Percentiles rank a stretch among this genome's conserved stretches.
Evolutionary conservation across 257 asterid species (phyloP).

Genomic region (Capsicum rhomboideum): DNA sequence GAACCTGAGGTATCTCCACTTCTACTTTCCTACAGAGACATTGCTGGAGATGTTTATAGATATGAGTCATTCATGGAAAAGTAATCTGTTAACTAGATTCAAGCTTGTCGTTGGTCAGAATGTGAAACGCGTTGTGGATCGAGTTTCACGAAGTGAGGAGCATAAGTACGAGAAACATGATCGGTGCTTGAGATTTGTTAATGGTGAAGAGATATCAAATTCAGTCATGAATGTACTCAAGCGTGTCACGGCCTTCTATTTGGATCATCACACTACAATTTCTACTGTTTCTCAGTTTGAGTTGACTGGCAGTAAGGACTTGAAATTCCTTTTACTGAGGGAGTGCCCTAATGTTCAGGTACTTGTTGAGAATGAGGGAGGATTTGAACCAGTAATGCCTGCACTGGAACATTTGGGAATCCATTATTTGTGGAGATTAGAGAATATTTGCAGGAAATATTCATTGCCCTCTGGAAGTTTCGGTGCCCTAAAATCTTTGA

Average conservation of each 20-base stretch:
- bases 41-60: neutral
- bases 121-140: constrained; percentile 17
- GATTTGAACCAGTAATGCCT: neutral
- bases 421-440: constrained; percentile 8
- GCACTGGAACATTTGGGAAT: constrained; percentile 12
- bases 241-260: constrained; percentile 13
- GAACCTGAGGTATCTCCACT: constrained; percentile 5
- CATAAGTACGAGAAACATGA: constrained; percentile 4
- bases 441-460: neutral
- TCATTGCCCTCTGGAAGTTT: constrained; percentile 2
- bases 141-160: constrained; percentile 16
- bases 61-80: constrained; percentile 6
- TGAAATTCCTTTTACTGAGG: constrained; percentile 9
- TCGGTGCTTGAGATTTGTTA: constrained; percentile 14
- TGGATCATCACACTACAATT: constrained; percentile 18
- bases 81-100: neutral
- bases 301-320: neutral
- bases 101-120: constrained; percentile 18
- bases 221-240: neutral
- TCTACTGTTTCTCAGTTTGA: constrained; percentile 8
- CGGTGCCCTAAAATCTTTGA: neutral
- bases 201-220: constrained; percentile 1
- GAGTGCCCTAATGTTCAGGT: constrained; percentile 19
- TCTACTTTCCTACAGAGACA: constrained; percentile 22
- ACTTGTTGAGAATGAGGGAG: neutral